Conservation (phyloP, 2,329 filamentous ascomycete species). For the Colletotrichum caudatum region DNA sequence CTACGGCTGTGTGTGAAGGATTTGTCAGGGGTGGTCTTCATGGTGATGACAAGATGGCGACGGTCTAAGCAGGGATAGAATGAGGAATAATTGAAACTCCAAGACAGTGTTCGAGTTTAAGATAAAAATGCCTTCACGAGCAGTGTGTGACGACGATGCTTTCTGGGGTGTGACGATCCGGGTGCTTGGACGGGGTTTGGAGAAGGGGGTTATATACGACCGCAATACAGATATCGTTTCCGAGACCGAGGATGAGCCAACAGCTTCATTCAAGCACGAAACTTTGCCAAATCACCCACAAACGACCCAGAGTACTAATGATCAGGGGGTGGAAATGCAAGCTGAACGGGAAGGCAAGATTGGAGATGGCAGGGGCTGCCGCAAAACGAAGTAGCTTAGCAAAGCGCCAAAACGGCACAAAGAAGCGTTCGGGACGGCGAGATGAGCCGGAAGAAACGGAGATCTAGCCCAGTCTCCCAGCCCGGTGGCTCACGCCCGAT, state of each 20-base stretch:
- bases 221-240: too few species aligned
- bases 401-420: not conserved
- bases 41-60: not conserved
- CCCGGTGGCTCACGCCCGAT: not conserved
- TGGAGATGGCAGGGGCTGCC: not conserved
- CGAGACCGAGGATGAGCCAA: not conserved
- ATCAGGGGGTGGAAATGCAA: not conserved
- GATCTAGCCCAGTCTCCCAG: not conserved
- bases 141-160: not conserved
- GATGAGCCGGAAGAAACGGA: not conserved
- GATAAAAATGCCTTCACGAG: not conserved
- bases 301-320: not conserved
- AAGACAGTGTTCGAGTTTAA: not conserved
- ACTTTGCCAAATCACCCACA: not conserved
- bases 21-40: conserved; percentile 4
- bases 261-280: not conserved
- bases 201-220: not conserved
- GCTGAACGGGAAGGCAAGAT: not conserved
- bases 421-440: not conserved
- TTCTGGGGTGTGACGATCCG: not conserved
- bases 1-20: conserved; percentile 14
- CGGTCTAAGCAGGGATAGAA: not conserved
- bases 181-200: not conserved
- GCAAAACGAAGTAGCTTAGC: too few species aligned
- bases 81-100: not conserved